Percentiles rank a stretch among this genome's conserved stretches.
phyloP scores from a whole-genome alignment of 1,284 basidiomycete species.

The Trametes polyzona region DNA sequence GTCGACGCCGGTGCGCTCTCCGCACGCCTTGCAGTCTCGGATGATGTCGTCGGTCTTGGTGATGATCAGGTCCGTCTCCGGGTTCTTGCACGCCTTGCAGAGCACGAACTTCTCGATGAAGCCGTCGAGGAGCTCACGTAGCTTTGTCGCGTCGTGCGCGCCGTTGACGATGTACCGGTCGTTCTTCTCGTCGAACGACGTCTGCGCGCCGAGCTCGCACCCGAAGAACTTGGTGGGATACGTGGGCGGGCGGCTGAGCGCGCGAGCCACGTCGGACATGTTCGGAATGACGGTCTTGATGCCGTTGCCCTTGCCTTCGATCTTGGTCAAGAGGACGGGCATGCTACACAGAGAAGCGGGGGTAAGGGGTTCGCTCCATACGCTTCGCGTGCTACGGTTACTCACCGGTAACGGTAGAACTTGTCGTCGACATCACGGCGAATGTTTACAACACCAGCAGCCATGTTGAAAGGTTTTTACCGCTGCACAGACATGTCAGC shows the following conservation, averaged over 20 bases:
- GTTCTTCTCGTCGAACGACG: conserved; percentile 93
- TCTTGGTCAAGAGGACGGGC: conserved; percentile 95
- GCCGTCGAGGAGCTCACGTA: conserved; percentile 93
- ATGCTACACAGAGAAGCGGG: conserved; percentile 66
- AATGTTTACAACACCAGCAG: conserved; percentile 90
- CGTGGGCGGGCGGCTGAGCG: conserved; percentile 92
- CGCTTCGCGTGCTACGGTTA: conserved; percentile 9
- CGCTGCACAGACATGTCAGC: conserved; percentile 46
- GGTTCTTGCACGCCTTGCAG: conserved; percentile 98
- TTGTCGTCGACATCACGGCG: conserved; percentile 98
- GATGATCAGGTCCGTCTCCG: conserved; percentile 96
- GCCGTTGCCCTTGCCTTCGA: conserved; percentile 99
- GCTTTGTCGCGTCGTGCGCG: conserved; percentile 89
- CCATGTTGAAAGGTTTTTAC: conserved; percentile 77
- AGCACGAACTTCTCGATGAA: conserved; percentile 99
- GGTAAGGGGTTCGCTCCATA: conserved; percentile 1
- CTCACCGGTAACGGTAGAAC: conserved; percentile 86
- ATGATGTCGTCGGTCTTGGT: conserved; percentile 90
- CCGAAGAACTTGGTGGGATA: conserved; percentile 99
- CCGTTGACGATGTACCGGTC: conserved; percentile 99
- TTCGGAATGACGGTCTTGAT: conserved; percentile 99
- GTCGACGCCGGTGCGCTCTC: conserved; percentile 89
- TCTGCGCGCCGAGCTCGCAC: conserved; percentile 97
- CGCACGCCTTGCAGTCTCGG: conserved; percentile 98
- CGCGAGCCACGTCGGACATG: conserved; percentile 97